phyloP scores from a whole-genome alignment of 148 eudicot species.

The Chenopodium formosanum region DNA sequence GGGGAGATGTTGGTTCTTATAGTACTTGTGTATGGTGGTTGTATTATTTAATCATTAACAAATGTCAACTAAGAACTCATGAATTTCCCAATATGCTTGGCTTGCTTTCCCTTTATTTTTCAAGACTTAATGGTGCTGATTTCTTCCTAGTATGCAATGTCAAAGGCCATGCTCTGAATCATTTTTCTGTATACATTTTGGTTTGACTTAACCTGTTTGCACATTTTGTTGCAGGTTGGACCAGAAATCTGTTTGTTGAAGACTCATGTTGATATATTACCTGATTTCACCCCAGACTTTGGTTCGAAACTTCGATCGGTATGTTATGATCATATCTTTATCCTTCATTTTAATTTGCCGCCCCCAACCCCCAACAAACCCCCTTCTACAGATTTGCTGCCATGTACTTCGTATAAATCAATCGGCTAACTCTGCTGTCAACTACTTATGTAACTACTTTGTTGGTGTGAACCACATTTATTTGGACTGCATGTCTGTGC shows the following conservation, averaged over 20 bases:
- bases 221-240: constrained; percentile 61
- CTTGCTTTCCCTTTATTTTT: neutral
- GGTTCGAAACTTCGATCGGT: constrained; percentile 83
- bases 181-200: neutral
- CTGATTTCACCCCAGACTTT: constrained; percentile 86
- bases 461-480: neutral
- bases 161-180: neutral
- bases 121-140: neutral
- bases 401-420: neutral
- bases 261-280: constrained; percentile 91
- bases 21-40: neutral
- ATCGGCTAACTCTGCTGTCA: neutral
- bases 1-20: neutral
- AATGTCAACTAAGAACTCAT: neutral
- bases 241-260: constrained; percentile 85
- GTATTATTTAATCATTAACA: neutral
- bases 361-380: too few relatives aligned
- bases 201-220: neutral
- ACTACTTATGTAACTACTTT: neutral
- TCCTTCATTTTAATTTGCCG: neutral
- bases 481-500: neutral
- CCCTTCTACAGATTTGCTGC: neutral
- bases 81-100: neutral
- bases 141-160: neutral
- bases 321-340: constrained; percentile 18